These are phyloP conservation scores for Scleromitrula shiraiana DNA, from an alignment of 2,329 filamentous ascomycete species.

Conservation along the genomic window DNA sequence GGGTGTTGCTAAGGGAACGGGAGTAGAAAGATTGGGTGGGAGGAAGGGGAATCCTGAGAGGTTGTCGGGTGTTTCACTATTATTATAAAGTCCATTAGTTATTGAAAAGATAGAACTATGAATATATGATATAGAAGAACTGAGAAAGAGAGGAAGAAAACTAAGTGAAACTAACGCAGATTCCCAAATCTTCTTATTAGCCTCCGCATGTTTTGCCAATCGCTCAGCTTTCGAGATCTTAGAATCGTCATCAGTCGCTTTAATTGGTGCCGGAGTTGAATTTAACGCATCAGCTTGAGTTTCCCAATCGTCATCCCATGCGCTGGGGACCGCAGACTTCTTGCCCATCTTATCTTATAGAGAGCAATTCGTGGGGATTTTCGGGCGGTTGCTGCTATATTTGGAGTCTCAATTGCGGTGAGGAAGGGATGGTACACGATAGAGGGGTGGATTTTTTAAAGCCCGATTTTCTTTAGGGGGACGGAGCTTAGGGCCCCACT, in stretches of 20 bases:
- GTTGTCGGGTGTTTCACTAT: slow-evolving; percentile 58
- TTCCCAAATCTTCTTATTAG: slow-evolving; percentile 82
- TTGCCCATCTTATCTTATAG: slow-evolving; percentile 27
- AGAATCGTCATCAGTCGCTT: slow-evolving; percentile 19
- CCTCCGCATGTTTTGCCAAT: slow-evolving; percentile 70
- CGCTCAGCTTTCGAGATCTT: slow-evolving; percentile 65
- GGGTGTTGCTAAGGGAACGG: slow-evolving; percentile 51
- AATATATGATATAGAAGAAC: neutral
- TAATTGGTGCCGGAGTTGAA: slow-evolving; percentile 11
- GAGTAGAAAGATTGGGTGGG: slow-evolving; percentile 24
- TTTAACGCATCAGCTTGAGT: slow-evolving; percentile 56
- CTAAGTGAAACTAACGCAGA: slow-evolving; percentile 56
- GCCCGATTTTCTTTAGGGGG: too few species aligned
- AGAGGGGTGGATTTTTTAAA: neutral
- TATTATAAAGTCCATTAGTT: neutral
- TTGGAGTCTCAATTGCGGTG: neutral
- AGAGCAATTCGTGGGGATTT: neutral
- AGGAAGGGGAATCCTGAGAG: slow-evolving; percentile 62
- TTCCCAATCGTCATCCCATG: slow-evolving; percentile 91
- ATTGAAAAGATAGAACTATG: neutral
- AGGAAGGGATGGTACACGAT: neutral
- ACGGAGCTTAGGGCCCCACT: neutral
- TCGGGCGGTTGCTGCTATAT: neutral
- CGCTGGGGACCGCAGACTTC: slow-evolving; percentile 53
- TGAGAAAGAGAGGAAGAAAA: neutral